Evolutionary conservation across 2,329 filamentous ascomycete genomes (phyloP), one percentile per base, ranked within the genome.

Genomic region (Neobulgaria alba): DNA sequence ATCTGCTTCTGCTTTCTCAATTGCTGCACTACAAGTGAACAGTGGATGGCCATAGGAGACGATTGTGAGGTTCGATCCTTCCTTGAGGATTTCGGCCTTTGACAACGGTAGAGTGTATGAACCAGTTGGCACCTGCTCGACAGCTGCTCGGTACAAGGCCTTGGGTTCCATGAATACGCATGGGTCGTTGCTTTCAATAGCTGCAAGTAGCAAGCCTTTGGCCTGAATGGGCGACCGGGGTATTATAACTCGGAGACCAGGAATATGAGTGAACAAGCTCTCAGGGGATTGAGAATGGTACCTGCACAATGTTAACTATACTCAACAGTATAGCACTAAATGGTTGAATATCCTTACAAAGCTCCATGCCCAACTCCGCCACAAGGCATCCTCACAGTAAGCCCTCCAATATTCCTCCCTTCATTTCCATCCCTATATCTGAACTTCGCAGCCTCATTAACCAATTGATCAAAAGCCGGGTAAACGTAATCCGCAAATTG

Each of bases 401-500:
- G 59, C 0, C 81, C 81, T 5, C 82, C 82, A 38, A 71, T 73
- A 58, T 72, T 61, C 3, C 65, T 65, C 1, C 69, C 71, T 3
- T 72, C 79, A 2, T 52, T 61, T 10, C 79, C 80, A 51, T 79
- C 75, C 46, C 81, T 67, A 56, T 81, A 86, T 38, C 82, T 66
- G 51, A 79, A 76, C 56, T 86, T 86, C 30, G 80, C 79, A 1
- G 79, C 81, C 61, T 87, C 82, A 50, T 86, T 86, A 50, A 86
- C 81, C 38, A 87, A 71, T 63, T 87, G 82, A 57, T 87, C 82
- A 52, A 85, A 86, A 0, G 82, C 81, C 2, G 82, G 82, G 55
- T 77, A 86, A 29, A 86, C 77, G 55, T 87, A 87, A 57, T 87
- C 82, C 16, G 82, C 82, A 57, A 87, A 87, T 54, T 87, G 82